Evolutionary conservation across 495 filamentous ascomycete species (phyloP).

Genomic region (Neurospora cerealis): DNA sequence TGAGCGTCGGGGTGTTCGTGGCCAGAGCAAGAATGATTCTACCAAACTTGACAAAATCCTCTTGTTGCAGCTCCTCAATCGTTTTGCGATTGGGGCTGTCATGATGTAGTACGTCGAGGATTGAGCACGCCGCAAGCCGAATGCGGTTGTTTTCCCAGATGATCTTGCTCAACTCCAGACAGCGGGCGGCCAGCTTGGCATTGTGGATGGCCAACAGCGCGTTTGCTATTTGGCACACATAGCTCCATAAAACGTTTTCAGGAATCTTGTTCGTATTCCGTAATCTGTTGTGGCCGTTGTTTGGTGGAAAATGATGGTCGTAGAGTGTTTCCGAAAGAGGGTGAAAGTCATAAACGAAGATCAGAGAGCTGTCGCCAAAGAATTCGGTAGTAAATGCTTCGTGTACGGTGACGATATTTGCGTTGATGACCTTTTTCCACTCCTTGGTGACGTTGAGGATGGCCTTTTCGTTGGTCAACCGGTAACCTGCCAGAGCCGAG

Average conservation of each 20-base stretch:
- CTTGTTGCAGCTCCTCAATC: conserved; percentile 67
- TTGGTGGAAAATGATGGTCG: conserved; percentile 65
- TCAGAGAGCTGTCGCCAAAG: conserved; percentile 89
- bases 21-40: conserved; percentile 72
- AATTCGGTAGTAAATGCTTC: conserved; percentile 87
- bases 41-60: conserved; percentile 82
- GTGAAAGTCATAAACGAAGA: conserved; percentile 90
- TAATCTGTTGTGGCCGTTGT: conserved; percentile 39
- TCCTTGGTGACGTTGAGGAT: conserved; percentile 67
- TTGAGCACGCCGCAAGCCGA: conserved; percentile 76
- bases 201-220: conserved; percentile 79
- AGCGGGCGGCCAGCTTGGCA: conserved; percentile 68
- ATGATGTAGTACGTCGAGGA: conserved; percentile 78
- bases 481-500: conserved; percentile 24
- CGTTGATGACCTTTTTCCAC: conserved; percentile 84
- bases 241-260: conserved; percentile 80
- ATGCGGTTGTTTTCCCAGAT: conserved; percentile 75
- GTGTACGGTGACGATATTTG: conserved; percentile 75
- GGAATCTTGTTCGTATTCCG: conserved; percentile 43
- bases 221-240: conserved; percentile 85
- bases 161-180: conserved; percentile 77
- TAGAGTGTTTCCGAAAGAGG: conserved; percentile 82
- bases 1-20: conserved; percentile 45
- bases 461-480: conserved; percentile 78
- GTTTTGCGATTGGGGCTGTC: conserved; percentile 46